A percentile compares a stretch with the other conserved stretches of the same genome.
phyloP scores from a whole-genome alignment of 768 basidiomycete species.

The Naganishia vaughanmartiniae region DNA sequence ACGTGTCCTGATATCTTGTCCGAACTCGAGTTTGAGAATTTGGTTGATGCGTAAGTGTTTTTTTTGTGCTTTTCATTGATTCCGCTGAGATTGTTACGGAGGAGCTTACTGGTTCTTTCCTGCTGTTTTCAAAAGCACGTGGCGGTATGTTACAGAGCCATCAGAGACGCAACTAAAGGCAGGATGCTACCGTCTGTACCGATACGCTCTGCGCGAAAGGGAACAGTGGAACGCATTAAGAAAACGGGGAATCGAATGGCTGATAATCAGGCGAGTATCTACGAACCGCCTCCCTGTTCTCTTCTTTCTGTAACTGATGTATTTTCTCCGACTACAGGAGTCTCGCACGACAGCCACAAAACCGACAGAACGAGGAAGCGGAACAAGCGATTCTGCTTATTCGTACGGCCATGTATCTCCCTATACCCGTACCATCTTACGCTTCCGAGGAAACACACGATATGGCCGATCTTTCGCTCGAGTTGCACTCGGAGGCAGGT shows the following conservation, averaged over 20 bases:
- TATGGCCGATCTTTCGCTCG: neutral
- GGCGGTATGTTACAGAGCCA: conserved; percentile 72
- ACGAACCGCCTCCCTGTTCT: neutral
- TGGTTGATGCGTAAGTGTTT: conserved; percentile 68
- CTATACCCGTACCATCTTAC: neutral
- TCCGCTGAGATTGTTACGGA: neutral
- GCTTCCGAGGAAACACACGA: no score
- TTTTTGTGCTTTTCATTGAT: neutral
- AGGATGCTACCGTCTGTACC: conserved; percentile 76
- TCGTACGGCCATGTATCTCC: conserved; percentile 71
- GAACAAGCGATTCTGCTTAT: conserved; percentile 90
- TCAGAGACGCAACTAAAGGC: conserved; percentile 72
- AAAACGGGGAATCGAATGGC: conserved; percentile 75
- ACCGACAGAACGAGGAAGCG: conserved; percentile 76
- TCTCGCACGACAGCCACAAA: conserved; percentile 40
- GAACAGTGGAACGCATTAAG: conserved; percentile 68
- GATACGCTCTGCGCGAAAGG: conserved; percentile 71
- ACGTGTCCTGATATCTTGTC: conserved; percentile 9
- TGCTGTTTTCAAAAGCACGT: conserved; percentile 64
- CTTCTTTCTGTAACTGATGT: neutral
- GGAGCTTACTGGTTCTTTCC: conserved; percentile 28
- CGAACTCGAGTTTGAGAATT: conserved; percentile 58
- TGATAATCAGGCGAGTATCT: conserved; percentile 71
- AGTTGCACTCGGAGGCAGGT: neutral
- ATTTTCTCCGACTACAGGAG: neutral